These are phyloP conservation scores for Discostella pseudostelligera DNA, from an alignment of 108 stramenopile genomes.

Conservation along the genomic window DNA sequence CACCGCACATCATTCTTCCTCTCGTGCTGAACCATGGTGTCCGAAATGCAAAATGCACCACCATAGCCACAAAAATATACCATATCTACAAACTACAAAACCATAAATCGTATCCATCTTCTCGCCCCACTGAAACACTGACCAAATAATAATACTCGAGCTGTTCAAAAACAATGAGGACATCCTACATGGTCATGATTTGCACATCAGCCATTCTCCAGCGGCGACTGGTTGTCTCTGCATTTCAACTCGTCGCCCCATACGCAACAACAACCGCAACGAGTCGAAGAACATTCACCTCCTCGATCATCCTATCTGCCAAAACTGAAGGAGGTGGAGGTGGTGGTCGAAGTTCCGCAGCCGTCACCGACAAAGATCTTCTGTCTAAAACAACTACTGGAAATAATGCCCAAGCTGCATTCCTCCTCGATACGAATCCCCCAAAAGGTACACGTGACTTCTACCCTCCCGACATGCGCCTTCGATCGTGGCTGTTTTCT, in stretches of 20 bases:
- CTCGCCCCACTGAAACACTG: no score
- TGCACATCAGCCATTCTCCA: constrained; percentile 17
- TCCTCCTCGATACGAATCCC: constrained; percentile 66
- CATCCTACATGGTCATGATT: constrained; percentile 21
- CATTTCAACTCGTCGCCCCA: constrained; percentile 19
- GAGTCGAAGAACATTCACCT: background rate
- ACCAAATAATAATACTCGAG: no score
- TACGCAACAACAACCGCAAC: background rate
- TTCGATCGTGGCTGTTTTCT: constrained; percentile 92
- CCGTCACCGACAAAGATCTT: constrained; percentile 71
- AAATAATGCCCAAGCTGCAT: constrained; percentile 6
- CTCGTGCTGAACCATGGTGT: no score
- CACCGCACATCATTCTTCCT: no score
- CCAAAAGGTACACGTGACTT: constrained; percentile 97
- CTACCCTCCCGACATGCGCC: constrained; percentile 95
- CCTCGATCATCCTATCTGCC: constrained; percentile 6
- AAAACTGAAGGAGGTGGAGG: constrained; percentile 5
- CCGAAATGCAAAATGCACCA: no score
- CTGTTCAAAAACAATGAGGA: constrained; percentile 12
- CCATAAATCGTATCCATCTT: no score
- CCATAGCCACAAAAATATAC: no score
- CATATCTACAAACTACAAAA: no score
- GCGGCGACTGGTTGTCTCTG: constrained; percentile 9
- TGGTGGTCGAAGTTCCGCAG: constrained; percentile 66
- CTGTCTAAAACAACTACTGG: constrained; percentile 46